Conservation (phyloP, 805 yeast species). For the Yamadazyma takamatsuzukensis region DNA sequence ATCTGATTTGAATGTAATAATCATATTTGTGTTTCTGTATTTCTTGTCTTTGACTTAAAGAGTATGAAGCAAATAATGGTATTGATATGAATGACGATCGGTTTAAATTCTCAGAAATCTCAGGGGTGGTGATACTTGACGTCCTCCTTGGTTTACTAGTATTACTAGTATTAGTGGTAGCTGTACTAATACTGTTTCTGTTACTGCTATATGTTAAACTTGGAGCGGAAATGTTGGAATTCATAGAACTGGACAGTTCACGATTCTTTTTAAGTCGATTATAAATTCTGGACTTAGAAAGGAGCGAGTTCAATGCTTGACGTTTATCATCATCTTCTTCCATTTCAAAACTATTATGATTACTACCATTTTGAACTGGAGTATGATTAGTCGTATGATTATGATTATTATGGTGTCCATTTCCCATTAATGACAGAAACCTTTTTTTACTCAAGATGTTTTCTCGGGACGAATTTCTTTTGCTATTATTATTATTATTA, state of each 20-base stretch:
- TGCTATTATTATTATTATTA: conserved; percentile 1
- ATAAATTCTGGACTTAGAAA: conserved; percentile 33
- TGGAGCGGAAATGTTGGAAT: conserved; percentile 16
- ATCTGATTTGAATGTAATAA: conserved; percentile 28
- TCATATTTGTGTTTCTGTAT: conserved; percentile 30
- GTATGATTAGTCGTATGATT: conserved; percentile 1
- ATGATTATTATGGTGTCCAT: background rate
- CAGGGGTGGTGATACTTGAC: conserved; percentile 7
- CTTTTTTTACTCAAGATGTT: conserved; percentile 14
- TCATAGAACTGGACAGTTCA: conserved; percentile 30
- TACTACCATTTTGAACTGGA: background rate
- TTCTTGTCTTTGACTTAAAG: conserved; percentile 22
- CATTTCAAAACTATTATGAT: background rate
- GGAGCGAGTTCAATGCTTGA: conserved; percentile 12
- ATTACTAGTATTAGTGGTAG: conserved; percentile 15
- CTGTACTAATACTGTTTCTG: conserved; percentile 20
- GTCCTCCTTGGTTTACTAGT: conserved; percentile 15
- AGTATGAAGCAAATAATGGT: conserved; percentile 7
- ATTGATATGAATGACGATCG: conserved; percentile 9
- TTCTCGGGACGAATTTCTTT: conserved; percentile 7
- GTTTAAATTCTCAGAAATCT: conserved; percentile 6
- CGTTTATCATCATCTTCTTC: conserved; percentile 9
- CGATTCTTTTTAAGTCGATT: conserved; percentile 34
- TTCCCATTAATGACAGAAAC: conserved; percentile 15
- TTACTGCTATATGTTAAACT: conserved; percentile 16